A percentile compares a stretch with the other conserved stretches of the same genome.
These are phyloP conservation scores for Paulownia fortunei DNA, from an alignment of 257 asterid species.

Conservation along the genomic window DNA sequence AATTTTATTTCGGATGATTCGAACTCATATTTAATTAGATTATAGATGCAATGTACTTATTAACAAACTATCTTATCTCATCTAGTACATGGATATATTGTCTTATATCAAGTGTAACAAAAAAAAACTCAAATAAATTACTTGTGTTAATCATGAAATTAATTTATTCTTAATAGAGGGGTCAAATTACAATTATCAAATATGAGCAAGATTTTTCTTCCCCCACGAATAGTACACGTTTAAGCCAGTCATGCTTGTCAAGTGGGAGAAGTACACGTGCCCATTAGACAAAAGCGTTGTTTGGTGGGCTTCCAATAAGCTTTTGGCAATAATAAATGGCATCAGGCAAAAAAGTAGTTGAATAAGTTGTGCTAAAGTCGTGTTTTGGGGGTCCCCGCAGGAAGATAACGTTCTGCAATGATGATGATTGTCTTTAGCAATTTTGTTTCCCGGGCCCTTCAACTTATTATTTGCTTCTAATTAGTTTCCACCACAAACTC, in stretches of 20 bases:
- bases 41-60: too few relatives aligned
- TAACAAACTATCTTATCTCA: too few relatives aligned
- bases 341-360: conserved; percentile 39
- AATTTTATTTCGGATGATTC: too few relatives aligned
- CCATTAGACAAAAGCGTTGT: conserved; percentile 23
- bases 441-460: conserved; percentile 15
- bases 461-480: conserved; percentile 18
- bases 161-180: neutral
- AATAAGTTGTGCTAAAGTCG: conserved; percentile 35
- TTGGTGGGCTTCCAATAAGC: conserved; percentile 23
- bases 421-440: conserved; percentile 9
- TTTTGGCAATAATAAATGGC: conserved; percentile 25
- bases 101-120: neutral
- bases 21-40: too few relatives aligned
- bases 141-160: neutral
- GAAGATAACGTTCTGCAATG: conserved; percentile 30
- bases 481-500: conserved; percentile 5
- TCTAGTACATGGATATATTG: too few relatives aligned
- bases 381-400: conserved; percentile 18
- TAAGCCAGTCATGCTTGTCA: neutral
- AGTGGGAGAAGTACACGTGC: conserved; percentile 33
- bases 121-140: neutral
- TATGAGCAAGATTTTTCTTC: neutral
- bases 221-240: neutral
- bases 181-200: neutral